Percentiles rank a stretch among this genome's conserved stretches.
These are phyloP conservation scores for Thuja plicata DNA, from an alignment of 83 land plant genomes.

Conservation along the genomic window DNA sequence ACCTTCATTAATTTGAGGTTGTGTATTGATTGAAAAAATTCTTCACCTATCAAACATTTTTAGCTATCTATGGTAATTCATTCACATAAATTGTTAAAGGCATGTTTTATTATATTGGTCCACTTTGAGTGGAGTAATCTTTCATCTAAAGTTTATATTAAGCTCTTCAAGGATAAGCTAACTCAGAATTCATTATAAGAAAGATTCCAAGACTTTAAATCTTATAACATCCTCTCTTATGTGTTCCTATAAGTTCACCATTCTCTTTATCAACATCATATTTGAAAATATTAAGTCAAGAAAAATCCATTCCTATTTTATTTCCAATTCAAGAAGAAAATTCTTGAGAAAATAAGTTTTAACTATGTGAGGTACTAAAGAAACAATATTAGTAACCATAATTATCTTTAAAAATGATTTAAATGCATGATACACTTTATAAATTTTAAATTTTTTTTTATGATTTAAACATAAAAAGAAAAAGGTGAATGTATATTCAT, in stretches of 20 bases:
- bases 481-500: background rate
- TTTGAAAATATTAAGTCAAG: background rate
- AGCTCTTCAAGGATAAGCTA: background rate
- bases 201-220: background rate
- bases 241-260: background rate
- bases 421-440: background rate
- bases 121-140: no score
- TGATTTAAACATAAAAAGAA: background rate
- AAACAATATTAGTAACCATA: no score
- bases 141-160: no score
- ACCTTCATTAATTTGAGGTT: no score
- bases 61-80: no score
- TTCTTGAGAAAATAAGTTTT: background rate
- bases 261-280: background rate
- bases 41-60: no score
- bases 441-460: background rate
- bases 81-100: no score
- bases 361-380: background rate
- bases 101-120: no score
- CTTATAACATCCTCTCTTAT: background rate
- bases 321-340: background rate
- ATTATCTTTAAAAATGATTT: background rate
- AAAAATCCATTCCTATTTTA: background rate
- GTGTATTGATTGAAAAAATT: no score
- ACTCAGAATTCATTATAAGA: background rate